Percentiles rank a stretch among this genome's conserved stretches.
phyloP scores from a whole-genome alignment of 495 filamentous ascomycete genomes.

The Tuber indicum region DNA sequence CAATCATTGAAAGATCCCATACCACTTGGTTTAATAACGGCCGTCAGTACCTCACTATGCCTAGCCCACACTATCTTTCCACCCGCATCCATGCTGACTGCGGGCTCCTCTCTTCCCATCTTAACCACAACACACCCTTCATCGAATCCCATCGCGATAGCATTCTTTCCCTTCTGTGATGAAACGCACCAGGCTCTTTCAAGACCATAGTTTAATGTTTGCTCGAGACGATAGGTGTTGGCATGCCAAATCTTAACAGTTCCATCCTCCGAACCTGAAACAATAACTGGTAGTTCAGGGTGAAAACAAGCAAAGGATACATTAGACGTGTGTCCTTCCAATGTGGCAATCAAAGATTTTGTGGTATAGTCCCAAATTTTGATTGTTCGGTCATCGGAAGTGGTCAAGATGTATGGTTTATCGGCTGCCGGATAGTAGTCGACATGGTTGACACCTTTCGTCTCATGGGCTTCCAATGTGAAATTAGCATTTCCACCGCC shows the following conservation, averaged over 20 bases:
- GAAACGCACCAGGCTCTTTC: slow-evolving; percentile 97
- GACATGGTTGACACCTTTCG: slow-evolving; percentile 88
- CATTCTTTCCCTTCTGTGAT: slow-evolving; percentile 88
- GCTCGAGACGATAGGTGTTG: slow-evolving; percentile 90
- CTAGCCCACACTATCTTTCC: slow-evolving; percentile 94
- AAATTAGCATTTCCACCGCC: slow-evolving; percentile 79
- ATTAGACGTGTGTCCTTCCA: slow-evolving; percentile 97
- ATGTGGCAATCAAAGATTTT: slow-evolving; percentile 88
- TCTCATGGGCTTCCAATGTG: slow-evolving; percentile 93
- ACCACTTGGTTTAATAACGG: slow-evolving; percentile 86
- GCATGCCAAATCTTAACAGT: slow-evolving; percentile 99
- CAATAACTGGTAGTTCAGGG: slow-evolving; percentile 92
- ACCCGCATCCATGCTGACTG: slow-evolving; percentile 90
- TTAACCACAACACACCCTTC: slow-evolving; percentile 97
- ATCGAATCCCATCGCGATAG: slow-evolving; percentile 92
- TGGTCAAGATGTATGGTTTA: slow-evolving; percentile 94
- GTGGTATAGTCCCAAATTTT: slow-evolving; percentile 99
- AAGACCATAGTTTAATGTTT: slow-evolving; percentile 88
- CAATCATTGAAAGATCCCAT: slow-evolving; percentile 32
- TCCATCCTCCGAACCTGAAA: slow-evolving; percentile 97
- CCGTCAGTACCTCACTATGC: slow-evolving; percentile 87
- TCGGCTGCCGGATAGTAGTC: slow-evolving; percentile 96
- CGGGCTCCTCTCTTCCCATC: slow-evolving; percentile 94
- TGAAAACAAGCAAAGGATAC: slow-evolving; percentile 99
- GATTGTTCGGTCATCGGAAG: slow-evolving; percentile 86